Percentiles rank a stretch among this genome's conserved stretches.
phyloP scores from a whole-genome alignment of 441 rosid species.

The Corymbia calophylla region DNA sequence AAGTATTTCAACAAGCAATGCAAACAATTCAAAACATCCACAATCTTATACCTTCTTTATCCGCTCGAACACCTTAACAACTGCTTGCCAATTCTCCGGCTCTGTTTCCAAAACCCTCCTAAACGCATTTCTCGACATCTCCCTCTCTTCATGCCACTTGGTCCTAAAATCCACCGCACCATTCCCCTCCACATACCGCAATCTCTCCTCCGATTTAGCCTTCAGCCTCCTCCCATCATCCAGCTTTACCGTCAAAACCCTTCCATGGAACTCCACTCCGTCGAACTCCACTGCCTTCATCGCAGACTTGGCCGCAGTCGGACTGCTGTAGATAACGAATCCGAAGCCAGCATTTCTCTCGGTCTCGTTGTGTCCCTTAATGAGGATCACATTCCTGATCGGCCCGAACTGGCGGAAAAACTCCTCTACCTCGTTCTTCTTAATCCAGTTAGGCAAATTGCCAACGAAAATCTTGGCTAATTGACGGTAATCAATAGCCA shows the following conservation, averaged over 20 bases:
- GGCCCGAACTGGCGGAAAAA: slow-evolving; percentile 90
- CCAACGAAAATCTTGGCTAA: slow-evolving; percentile 83
- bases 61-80: slow-evolving; percentile 70
- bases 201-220: slow-evolving; percentile 51
- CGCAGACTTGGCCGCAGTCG: slow-evolving; percentile 46
- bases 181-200: slow-evolving; percentile 54
- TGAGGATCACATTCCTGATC: slow-evolving; percentile 55
- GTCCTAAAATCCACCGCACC: slow-evolving; percentile 49
- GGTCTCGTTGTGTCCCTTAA: slow-evolving; percentile 54
- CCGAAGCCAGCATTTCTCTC: slow-evolving; percentile 90
- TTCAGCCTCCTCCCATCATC: slow-evolving; percentile 82
- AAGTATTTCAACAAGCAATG: not conserved
- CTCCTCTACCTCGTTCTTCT: slow-evolving; percentile 58
- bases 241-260: slow-evolving; percentile 78
- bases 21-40: not conserved
- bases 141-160: slow-evolving; percentile 85
- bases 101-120: slow-evolving; percentile 53
- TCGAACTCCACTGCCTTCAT: slow-evolving; percentile 84
- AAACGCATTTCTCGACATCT: slow-evolving; percentile 43
- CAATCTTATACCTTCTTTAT: slow-evolving; percentile 53
- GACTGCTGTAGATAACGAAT: slow-evolving; percentile 58
- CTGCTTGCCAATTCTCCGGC: slow-evolving; percentile 94
- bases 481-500: slow-evolving; percentile 39
- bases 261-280: slow-evolving; percentile 88
- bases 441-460: slow-evolving; percentile 82